Evolutionary conservation across 2,329 filamentous ascomycete species (phyloP).

Genomic region (Epicoccum nigrum): DNA sequence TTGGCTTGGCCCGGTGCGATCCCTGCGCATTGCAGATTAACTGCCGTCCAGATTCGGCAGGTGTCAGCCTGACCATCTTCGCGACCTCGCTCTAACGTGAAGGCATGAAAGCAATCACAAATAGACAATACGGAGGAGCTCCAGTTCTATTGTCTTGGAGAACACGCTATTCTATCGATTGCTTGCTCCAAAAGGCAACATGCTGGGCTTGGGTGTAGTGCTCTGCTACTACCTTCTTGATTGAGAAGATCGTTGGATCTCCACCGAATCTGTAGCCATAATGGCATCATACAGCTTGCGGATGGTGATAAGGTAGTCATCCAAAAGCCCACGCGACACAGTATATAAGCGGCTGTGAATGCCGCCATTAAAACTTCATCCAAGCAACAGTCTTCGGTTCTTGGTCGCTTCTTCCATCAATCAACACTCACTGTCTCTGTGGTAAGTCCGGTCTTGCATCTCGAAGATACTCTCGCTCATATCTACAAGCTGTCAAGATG

Average conservation of each 20-base stretch:
- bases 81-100: neutral
- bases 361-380: constrained; percentile 3
- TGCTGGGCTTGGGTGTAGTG: neutral
- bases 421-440: constrained; percentile 1
- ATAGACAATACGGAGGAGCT: neutral
- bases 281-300: constrained; percentile 16
- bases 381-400: constrained; percentile 13
- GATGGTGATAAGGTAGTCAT: constrained; percentile 3
- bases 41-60: constrained; percentile 12
- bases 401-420: constrained; percentile 8
- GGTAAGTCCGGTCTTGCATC: neutral
- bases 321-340: neutral
- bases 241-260: constrained; percentile 3
- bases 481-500: constrained; percentile 9
- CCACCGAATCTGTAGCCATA: neutral
- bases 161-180: constrained; percentile 7
- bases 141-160: constrained; percentile 12
- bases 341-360: constrained; percentile 11
- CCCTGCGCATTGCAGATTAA: constrained; percentile 10
- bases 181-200: constrained; percentile 1
- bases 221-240: constrained; percentile 14
- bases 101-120: constrained; percentile 7
- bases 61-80: constrained; percentile 17
- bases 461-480: neutral
- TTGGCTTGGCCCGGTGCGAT: constrained; percentile 9